Base-by-base conservation (phyloP, 179 eudicot species). In the Beta lomatogona region DNA sequence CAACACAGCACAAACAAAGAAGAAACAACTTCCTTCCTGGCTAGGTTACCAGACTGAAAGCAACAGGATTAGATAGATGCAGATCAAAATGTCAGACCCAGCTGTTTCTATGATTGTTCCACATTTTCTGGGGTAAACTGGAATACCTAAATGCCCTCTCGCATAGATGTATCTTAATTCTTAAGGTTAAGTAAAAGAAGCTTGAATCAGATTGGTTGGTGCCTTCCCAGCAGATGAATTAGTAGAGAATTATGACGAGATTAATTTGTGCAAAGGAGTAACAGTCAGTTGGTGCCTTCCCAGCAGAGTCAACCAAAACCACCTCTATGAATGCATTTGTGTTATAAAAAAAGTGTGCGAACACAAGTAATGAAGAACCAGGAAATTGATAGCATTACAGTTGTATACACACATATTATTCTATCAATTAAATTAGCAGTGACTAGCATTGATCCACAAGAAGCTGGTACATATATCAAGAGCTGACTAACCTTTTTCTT, bases 401-500 rank as follows among this genome's bases (percentile, higher is more conserved):
- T 58, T 4, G 18, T 58, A 18, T 18, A 3, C 0, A 25, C 28
- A n/a, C n/a, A 58, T 58, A 21, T 18, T 7, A 52, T 11, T 58
- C 16, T 67, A 48, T 73, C 66, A 58, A 70, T 77, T 22, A 59
- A 45, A 21, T 50, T 58, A 72, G 75, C 28, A 71, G 22, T n/a
- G 60, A 53, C 44, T 21, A 46, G 22, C 21, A 57, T 46, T 66
- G 58, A 82, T 61, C n/a, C n/a, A n/a, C n/a, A n/a, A n/a, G n/a
- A n/a, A n/a, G n/a, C n/a, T n/a, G n/a, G n/a, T n/a, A n/a, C n/a
- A n/a, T n/a, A n/a, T n/a, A n/a, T n/a, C 60, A 50, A 44, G 57
- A 70, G 25, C 72, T 73, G 15, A 83, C 91, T 72, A 71, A 94
- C 99, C 98, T 96, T 96, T 83, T 96, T 96, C 91, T 96, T 94